A percentile compares a stretch with the other conserved stretches of the same genome.
Evolutionary conservation across 306 rosid genomes (phyloP).

Genomic region (Acacia melanoxylon): DNA sequence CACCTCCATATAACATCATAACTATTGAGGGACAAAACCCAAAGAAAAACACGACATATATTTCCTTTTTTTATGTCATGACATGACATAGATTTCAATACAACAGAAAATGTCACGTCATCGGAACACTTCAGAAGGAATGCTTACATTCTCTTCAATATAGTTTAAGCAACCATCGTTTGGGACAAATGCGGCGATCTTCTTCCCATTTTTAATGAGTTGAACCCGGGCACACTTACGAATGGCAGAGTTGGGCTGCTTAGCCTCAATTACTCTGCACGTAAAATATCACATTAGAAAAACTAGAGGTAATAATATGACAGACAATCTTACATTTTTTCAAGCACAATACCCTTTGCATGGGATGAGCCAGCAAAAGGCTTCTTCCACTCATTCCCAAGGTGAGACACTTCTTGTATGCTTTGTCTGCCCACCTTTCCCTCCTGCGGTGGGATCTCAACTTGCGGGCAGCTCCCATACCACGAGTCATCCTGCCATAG

Average conservation of each 20-base stretch:
- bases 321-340: slow-evolving; percentile 60
- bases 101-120: neutral
- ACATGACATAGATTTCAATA: neutral
- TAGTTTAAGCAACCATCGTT: slow-evolving; percentile 83
- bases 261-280: slow-evolving; percentile 80
- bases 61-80: neutral
- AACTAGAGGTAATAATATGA: neutral
- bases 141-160: slow-evolving; percentile 72
- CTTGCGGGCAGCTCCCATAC: slow-evolving; percentile 91
- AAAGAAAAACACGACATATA: neutral
- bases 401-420: slow-evolving; percentile 80
- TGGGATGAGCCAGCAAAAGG: slow-evolving; percentile 92
- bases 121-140: too few species aligned
- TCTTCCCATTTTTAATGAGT: slow-evolving; percentile 78
- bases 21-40: neutral
- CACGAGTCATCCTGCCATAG: slow-evolving; percentile 63
- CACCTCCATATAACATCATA: neutral
- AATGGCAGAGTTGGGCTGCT: slow-evolving; percentile 89
- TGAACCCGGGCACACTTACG: slow-evolving; percentile 91
- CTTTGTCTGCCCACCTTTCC: slow-evolving; percentile 79
- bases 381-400: slow-evolving; percentile 89
- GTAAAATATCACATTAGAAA: neutral
- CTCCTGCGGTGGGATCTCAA: slow-evolving; percentile 71
- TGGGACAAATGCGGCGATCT: slow-evolving; percentile 87
- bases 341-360: slow-evolving; percentile 83